Percentiles rank a stretch among this genome's conserved stretches.
Conservation (phyloP, 805 yeast genomes). For the Wickerhamomyces hampshirensis region DNA sequence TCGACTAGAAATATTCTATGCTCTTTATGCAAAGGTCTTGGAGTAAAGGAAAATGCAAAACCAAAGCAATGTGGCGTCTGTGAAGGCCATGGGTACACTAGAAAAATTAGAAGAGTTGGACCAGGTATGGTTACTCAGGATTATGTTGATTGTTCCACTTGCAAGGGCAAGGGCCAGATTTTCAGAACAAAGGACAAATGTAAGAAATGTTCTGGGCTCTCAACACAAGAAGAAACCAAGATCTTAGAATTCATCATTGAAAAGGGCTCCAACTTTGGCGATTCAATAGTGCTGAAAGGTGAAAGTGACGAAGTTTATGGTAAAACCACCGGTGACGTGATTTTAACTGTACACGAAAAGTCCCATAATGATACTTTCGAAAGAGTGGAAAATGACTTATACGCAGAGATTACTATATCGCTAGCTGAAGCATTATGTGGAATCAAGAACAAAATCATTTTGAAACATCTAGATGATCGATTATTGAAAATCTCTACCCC, state of each 20-base stretch:
- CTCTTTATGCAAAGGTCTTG: slow-evolving; percentile 67
- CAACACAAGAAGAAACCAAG: slow-evolving; percentile 58
- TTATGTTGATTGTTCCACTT: slow-evolving; percentile 54
- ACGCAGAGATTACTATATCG: slow-evolving; percentile 54
- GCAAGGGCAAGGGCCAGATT: slow-evolving; percentile 66
- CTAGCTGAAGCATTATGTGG: slow-evolving; percentile 85
- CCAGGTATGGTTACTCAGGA: slow-evolving; percentile 73
- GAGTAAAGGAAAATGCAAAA: slow-evolving; percentile 59
- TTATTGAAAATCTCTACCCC: slow-evolving; percentile 60
- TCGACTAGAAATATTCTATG: slow-evolving; percentile 73
- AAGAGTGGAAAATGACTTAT: slow-evolving; percentile 61
- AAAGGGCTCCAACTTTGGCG: slow-evolving; percentile 64
- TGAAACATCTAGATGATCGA: slow-evolving; percentile 78
- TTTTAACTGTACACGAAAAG: slow-evolving; percentile 52
- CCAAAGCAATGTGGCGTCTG: slow-evolving; percentile 59
- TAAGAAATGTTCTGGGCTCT: slow-evolving; percentile 66
- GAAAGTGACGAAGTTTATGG: slow-evolving; percentile 80
- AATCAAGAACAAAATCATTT: slow-evolving; percentile 53
- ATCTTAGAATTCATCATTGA: slow-evolving; percentile 72
- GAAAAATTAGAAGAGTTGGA: slow-evolving; percentile 58
- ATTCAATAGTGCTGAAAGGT: slow-evolving; percentile 52
- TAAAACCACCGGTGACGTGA: slow-evolving; percentile 70
- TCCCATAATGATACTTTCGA: slow-evolving; percentile 34
- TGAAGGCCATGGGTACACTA: slow-evolving; percentile 62
- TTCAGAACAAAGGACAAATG: slow-evolving; percentile 67